These are phyloP conservation scores for Mortierella polycephala DNA, from an alignment of 371 early-diverging fungal species.

Conservation along the genomic window DNA sequence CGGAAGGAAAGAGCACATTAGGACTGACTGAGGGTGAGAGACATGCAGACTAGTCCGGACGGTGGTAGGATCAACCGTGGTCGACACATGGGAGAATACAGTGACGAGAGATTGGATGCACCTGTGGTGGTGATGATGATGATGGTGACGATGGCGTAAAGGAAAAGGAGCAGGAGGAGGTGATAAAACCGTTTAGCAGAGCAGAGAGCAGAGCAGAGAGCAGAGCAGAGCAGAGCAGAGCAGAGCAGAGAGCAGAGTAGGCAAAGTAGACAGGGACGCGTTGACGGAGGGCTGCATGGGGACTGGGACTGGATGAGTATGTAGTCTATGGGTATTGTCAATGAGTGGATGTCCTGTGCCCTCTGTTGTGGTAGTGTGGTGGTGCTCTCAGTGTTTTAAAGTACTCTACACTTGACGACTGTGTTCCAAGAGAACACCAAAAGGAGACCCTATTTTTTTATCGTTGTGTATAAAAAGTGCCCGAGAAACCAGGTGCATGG, in stretches of 20 bases:
- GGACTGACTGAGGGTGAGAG: slow-evolving; percentile 1
- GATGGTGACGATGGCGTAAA: not conserved
- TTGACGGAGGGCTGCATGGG: not conserved
- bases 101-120: no score
- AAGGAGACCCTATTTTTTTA: not conserved
- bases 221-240: not conserved
- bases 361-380: not conserved
- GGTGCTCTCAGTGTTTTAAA: not conserved
- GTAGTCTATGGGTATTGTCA: no score
- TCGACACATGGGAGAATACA: not conserved
- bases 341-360: not conserved
- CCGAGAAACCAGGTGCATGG: slow-evolving; percentile 16
- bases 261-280: not conserved
- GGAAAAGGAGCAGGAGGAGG: no score
- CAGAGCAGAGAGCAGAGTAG: not conserved
- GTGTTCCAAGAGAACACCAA: no score
- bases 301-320: no score
- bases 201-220: not conserved
- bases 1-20: slow-evolving; percentile 8
- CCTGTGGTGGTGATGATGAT: no score
- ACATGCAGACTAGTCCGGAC: not conserved
- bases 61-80: not conserved
- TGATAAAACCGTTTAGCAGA: not conserved
- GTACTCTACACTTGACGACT: no score
- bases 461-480: not conserved